Base-by-base conservation (phyloP, 768 basidiomycete species). In the Auriscalpium vulgare region DNA sequence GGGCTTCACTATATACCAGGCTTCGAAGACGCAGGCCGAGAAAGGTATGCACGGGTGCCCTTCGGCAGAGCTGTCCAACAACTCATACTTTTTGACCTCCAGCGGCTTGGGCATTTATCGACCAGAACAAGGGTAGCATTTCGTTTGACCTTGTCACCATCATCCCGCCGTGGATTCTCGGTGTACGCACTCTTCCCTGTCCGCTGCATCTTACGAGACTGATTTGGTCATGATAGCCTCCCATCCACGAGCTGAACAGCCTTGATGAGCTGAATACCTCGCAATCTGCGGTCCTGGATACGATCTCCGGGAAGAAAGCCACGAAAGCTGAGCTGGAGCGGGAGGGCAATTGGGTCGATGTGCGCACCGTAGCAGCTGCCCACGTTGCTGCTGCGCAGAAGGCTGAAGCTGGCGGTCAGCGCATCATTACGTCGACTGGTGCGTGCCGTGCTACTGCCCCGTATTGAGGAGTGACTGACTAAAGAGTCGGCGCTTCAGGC, bases 1-100 rank as follows among this genome's bases (percentile, higher is more conserved):
- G 36, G 53, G 47, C 5, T 36, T 47, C 5, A 51, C 62, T 19
- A 63, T 63, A 48, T 72, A 72, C 59, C 57, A 56, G 14, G 69
- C 70, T 2, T 63, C 62, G 46, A 74, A 75, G 65, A 67, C 62
- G 5, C 60, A 71, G 40, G 70, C 72, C 2, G 74, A 75, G 59
- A 57, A 63, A 51, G 67, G 66, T 62, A 74, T 72, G 13, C 21
- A 6, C 17, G 2, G 36, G 16, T 9, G 34, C 17, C 14, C 14
- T 37, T 35, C 37, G 8, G 17, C 19, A 3, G 10, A 3, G 8
- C 37, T 5, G 17, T 45, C 13, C 1, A 16, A 8, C 3, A 45
- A 45, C 44, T 21, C 16, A 16, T 45, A 4, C 9, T 38, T 4
- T 10, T 14, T 4, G n/a, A 13, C 16, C 19, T 19, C 21, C 21